A percentile compares a stretch with the other conserved stretches of the same genome.
phyloP scores from a whole-genome alignment of 177 flowering plant genomes.

The Vitis hybrid region DNA sequence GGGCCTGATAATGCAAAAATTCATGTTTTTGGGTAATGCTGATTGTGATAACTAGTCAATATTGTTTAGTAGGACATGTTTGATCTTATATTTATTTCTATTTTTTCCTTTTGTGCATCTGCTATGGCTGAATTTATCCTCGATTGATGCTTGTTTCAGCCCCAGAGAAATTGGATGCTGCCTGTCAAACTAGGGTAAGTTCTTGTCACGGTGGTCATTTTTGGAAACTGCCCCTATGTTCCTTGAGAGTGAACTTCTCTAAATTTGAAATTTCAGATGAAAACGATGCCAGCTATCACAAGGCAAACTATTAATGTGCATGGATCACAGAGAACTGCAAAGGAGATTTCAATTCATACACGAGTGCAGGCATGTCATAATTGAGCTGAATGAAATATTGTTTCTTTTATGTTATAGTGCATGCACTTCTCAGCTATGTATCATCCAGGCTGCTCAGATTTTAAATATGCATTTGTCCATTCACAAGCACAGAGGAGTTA shows the following conservation, averaged over 20 bases:
- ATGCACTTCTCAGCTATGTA: background rate
- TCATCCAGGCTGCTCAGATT: background rate
- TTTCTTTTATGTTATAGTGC: background rate
- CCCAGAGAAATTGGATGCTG: conserved; percentile 8
- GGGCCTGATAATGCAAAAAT: background rate
- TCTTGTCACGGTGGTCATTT: background rate
- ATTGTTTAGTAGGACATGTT: background rate
- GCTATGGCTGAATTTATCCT: background rate
- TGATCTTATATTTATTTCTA: background rate
- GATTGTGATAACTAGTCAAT: no score
- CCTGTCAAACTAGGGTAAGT: conserved; percentile 16
- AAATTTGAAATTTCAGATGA: conserved; percentile 19
- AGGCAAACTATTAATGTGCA: conserved; percentile 8
- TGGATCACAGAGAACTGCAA: conserved; percentile 4
- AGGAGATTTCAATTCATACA: conserved; percentile 5
- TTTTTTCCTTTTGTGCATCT: background rate
- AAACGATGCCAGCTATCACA: conserved; percentile 1
- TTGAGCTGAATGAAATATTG: background rate
- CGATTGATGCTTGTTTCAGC: conserved; percentile 11
- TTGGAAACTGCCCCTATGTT: background rate
- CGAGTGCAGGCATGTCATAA: conserved; percentile 9
- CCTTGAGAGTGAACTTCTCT: background rate
- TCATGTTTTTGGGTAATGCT: no score
- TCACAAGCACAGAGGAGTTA: no score
- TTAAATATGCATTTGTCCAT: no score